Conservation (phyloP, 257 asterid species). For the Penstemon davidsonii region DNA sequence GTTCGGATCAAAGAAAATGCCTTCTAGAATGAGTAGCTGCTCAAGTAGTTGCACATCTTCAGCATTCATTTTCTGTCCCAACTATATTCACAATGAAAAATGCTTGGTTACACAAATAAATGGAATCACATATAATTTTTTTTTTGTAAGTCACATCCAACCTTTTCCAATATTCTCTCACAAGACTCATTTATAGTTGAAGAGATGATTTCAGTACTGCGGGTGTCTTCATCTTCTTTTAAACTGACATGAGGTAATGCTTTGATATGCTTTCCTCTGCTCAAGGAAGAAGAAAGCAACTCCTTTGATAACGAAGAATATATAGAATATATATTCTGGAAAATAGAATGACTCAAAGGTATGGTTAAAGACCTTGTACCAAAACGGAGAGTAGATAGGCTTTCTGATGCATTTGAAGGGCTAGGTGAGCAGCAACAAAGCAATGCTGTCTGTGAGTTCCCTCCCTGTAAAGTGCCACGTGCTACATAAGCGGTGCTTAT, state of each 20-base stretch:
- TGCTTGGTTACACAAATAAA: constrained; percentile 27
- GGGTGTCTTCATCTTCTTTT: constrained; percentile 44
- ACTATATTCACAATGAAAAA: constrained; percentile 38
- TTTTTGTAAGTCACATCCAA: constrained; percentile 26
- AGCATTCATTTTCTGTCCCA: constrained; percentile 50
- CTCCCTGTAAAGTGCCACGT: constrained; percentile 55
- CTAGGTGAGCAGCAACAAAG: constrained; percentile 95
- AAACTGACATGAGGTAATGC: constrained; percentile 40
- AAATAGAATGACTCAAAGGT: background rate
- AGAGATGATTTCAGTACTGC: constrained; percentile 28
- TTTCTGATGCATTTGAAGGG: constrained; percentile 72
- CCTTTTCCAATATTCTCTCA: constrained; percentile 66
- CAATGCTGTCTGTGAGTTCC: constrained; percentile 72
- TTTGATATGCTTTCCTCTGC: constrained; percentile 83
- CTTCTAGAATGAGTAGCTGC: constrained; percentile 63
- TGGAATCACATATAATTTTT: constrained; percentile 1
- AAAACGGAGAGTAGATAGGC: constrained; percentile 81
- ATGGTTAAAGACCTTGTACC: constrained; percentile 68
- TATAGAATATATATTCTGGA: too few relatives aligned
- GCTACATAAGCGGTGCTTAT: constrained; percentile 27
- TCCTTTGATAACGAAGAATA: too few relatives aligned
- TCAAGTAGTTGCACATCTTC: constrained; percentile 70
- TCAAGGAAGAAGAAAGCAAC: constrained; percentile 30
- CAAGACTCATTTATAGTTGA: constrained; percentile 46
- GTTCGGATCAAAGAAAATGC: constrained; percentile 63